A percentile compares a stretch with the other conserved stretches of the same genome.
phyloP scores from a whole-genome alignment of 495 filamentous ascomycete species.

The Glutinoglossum americanum region DNA sequence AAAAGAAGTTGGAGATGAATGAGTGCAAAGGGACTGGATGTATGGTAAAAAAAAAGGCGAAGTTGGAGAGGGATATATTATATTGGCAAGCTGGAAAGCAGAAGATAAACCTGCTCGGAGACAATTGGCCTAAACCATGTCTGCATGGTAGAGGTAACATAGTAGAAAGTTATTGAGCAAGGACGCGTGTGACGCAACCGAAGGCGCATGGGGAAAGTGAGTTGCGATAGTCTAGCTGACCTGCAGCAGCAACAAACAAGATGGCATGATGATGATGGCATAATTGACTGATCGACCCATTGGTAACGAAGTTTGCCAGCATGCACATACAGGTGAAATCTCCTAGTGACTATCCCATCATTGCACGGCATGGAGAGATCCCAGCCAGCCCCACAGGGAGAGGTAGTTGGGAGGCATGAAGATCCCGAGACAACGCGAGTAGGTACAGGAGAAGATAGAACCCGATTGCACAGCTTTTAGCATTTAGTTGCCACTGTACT shows the following conservation, averaged over 20 bases:
- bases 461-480: too few species aligned
- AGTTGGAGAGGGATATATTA: background rate
- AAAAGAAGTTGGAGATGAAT: background rate
- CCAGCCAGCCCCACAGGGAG: background rate
- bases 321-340: background rate
- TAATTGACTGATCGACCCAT: background rate
- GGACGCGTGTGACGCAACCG: background rate
- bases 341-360: background rate
- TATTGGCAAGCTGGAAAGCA: background rate
- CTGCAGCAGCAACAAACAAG: background rate
- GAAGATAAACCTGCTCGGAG: background rate
- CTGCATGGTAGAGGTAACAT: background rate
- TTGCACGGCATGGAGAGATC: background rate
- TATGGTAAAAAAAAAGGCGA: background rate
- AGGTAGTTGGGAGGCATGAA: background rate
- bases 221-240: background rate
- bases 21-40: background rate
- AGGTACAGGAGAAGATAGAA: background rate
- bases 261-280: background rate
- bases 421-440: background rate
- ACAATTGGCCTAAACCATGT: background rate
- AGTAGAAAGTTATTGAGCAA: background rate
- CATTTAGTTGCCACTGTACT: background rate
- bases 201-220: background rate
- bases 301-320: background rate